Conservation (phyloP, 805 yeast species). For the Saccharomyces mikatae region DNA sequence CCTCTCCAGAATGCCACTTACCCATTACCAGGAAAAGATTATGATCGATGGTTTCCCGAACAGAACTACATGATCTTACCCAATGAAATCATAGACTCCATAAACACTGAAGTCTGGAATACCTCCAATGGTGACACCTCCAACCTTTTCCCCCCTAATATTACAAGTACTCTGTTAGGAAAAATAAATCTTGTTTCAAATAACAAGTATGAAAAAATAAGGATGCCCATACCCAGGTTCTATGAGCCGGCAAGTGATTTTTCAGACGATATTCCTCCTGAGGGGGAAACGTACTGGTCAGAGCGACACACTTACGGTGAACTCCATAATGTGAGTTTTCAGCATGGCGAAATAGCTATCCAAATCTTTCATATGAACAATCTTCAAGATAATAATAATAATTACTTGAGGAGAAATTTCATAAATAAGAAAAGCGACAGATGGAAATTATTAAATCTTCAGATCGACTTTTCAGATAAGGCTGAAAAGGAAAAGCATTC, state of each 20-base stretch:
- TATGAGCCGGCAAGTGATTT: conserved; percentile 26
- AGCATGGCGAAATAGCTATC: conserved; percentile 20
- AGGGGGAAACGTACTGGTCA: conserved; percentile 19
- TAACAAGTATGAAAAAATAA: conserved; percentile 10
- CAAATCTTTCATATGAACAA: conserved; percentile 20
- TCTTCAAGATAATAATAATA: conserved; percentile 10
- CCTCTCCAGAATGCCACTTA: conserved; percentile 41
- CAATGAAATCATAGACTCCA: conserved; percentile 40
- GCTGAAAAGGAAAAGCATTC: conserved; percentile 43
- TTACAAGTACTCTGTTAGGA: conserved; percentile 44
- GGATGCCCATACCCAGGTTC: conserved; percentile 31
- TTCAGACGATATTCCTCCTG: conserved; percentile 20
- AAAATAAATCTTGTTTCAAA: conserved; percentile 26
- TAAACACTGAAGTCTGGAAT: conserved; percentile 46
- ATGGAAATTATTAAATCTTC: conserved; percentile 33
- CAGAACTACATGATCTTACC: conserved; percentile 56
- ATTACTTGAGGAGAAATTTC: conserved; percentile 10
- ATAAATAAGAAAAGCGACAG: conserved; percentile 30
- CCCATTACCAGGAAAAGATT: conserved; percentile 45
- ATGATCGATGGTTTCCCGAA: conserved; percentile 40
- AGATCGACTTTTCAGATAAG: conserved; percentile 33
- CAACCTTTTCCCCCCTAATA: conserved; percentile 34
- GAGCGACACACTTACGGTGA: conserved; percentile 19
- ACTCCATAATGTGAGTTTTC: conserved; percentile 25
- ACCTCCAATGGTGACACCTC: conserved; percentile 22